Conservation (phyloP, 345 rosid genomes). For the Ricinus communis region DNA sequence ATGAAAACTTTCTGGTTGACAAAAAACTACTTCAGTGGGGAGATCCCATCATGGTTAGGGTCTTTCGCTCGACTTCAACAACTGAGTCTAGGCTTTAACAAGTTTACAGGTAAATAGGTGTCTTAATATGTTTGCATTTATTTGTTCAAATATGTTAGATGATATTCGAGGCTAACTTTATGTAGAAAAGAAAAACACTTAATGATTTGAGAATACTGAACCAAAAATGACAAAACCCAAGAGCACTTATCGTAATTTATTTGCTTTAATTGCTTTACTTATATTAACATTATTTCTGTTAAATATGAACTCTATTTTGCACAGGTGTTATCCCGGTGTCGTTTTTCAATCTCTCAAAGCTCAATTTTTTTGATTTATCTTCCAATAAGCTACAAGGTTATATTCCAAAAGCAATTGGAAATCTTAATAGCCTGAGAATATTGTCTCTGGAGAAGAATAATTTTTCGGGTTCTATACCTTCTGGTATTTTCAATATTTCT, state of each 20-base stretch:
- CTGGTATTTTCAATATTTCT: background rate
- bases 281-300: too few species aligned
- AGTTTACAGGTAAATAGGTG: slow-evolving; percentile 6
- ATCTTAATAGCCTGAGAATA: background rate
- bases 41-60: slow-evolving; percentile 5
- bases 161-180: too few species aligned
- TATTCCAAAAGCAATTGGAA: background rate
- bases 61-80: background rate
- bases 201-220: too few species aligned
- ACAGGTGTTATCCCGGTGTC: background rate
- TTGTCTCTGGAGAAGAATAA: background rate
- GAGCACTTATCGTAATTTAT: too few species aligned
- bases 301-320: too few species aligned
- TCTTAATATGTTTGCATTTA: background rate
- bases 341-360: background rate
- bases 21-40: slow-evolving; percentile 8
- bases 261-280: too few species aligned
- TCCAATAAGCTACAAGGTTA: background rate
- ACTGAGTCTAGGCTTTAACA: background rate
- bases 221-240: too few species aligned
- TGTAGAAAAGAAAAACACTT: too few species aligned
- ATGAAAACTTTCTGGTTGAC: background rate
- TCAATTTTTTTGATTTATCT: background rate
- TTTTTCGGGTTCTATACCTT: background rate
- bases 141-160: background rate